These are phyloP conservation scores for Rhinocladiella mackenziei DNA, from an alignment of 2,329 filamentous ascomycete genomes.

Conservation along the genomic window DNA sequence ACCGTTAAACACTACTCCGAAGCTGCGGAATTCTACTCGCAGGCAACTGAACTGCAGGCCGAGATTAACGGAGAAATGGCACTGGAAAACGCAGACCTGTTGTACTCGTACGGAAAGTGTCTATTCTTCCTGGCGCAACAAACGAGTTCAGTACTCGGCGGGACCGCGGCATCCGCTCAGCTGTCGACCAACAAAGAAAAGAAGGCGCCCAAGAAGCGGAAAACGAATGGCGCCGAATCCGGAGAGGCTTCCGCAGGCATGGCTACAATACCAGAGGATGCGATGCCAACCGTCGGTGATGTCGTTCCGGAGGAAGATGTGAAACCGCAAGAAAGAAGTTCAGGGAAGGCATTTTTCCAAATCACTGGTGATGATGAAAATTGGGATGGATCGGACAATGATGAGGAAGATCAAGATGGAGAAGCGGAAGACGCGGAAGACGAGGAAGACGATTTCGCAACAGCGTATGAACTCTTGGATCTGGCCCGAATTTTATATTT, in stretches of 20 bases:
- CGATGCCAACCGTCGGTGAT: constrained; percentile 42
- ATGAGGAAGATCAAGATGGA: constrained; percentile 54
- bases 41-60: constrained; percentile 84
- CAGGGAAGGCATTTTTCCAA: constrained; percentile 78
- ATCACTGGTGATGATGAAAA: constrained; percentile 86
- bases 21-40: constrained; percentile 81
- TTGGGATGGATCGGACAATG: constrained; percentile 77
- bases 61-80: constrained; percentile 89
- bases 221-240: constrained; percentile 30
- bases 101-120: constrained; percentile 90
- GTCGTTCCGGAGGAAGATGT: constrained; percentile 37
- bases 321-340: constrained; percentile 32
- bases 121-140: constrained; percentile 90
- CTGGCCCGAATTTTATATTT: constrained; percentile 57
- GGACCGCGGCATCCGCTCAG: constrained; percentile 61
- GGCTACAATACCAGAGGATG: constrained; percentile 1
- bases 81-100: constrained; percentile 83
- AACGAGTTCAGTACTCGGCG: constrained; percentile 91
- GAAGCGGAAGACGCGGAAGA: constrained; percentile 47
- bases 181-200: constrained; percentile 49
- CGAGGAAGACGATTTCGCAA: constrained; percentile 61
- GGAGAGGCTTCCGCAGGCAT: constrained; percentile 9
- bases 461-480: constrained; percentile 62
- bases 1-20: constrained; percentile 82
- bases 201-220: constrained; percentile 36